Evolutionary conservation across 306 rosid genomes (phyloP), one percentile per base, ranked within the genome.

Genomic region (Pyrus pyrifolia): DNA sequence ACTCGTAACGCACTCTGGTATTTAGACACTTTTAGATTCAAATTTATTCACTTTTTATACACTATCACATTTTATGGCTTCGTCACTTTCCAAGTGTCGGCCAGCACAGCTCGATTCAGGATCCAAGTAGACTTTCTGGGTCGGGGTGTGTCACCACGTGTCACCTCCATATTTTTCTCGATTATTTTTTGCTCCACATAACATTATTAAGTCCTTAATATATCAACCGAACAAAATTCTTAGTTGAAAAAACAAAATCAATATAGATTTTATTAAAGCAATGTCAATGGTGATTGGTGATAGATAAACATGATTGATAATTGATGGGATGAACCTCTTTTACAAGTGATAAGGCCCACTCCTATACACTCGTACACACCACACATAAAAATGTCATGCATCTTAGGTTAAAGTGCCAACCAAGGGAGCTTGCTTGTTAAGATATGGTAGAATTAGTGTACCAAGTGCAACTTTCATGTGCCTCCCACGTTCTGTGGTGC

Each of bases 401-500:
- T 81, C 46, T 51, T 52, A 55, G 67, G 73, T n/a, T 10, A 31
- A 62, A 73, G 59, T 74, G 78, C 73, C 76, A 53, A 76, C 69
- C 80, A 70, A 76, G 59, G 68, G 76, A 27, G 27, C 17, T 40
- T 31, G 59, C 52, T 69, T 75, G 72, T 57, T 68, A 33, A 67
- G 58, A 77, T 75, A 75, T 59, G 40, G 38, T 74, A 55, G 22
- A 23, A 63, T 6, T n/a, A 35, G 45, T 45, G 77, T 76, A 83
- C 78, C 74, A 64, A 62, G 64, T 51, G 64, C 33, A 25, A 29
- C 69, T 52, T 73, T 72, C 90, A 88, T 83, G 93, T 88, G 89
- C 86, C 76, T 80, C 57, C 76, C 96, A 86, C 84, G 33, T 85
- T 86, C 58, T 46, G 40, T 38, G 80, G 49, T 74, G 72, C 83